phyloP scores from a whole-genome alignment of 1,284 basidiomycete genomes.

The Peniophora sp. region DNA sequence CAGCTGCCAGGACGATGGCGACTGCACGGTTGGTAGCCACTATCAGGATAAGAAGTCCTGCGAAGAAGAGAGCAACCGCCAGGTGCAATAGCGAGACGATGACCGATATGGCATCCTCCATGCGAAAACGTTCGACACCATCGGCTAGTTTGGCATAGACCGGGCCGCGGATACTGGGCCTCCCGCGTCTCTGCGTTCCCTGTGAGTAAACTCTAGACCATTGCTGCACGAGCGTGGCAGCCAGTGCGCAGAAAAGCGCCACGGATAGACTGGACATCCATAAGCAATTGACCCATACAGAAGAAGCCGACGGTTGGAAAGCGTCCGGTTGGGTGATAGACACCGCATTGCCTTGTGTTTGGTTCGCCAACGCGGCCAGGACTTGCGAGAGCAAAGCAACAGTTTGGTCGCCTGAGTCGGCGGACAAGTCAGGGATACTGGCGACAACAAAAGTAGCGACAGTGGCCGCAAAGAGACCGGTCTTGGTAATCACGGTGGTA shows the following conservation, averaged over 20 bases:
- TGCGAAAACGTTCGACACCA: conserved; percentile 18
- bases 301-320: neutral
- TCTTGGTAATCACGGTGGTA: no score
- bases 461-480: no score
- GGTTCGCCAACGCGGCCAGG: no score
- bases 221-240: neutral
- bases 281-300: neutral
- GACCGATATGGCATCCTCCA: neutral
- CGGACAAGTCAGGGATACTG: no score
- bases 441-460: no score
- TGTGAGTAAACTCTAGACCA: conserved; percentile 10
- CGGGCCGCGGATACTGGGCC: conserved; percentile 29
- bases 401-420: no score
- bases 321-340: no score
- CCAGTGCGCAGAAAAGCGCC: neutral
- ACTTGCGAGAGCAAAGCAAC: no score
- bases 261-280: neutral
- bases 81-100: neutral
- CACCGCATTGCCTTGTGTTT: no score
- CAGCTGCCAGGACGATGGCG: neutral
- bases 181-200: conserved; percentile 22
- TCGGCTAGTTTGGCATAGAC: conserved; percentile 28
- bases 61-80: neutral
- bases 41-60: neutral
- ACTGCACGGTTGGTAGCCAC: neutral